Base-by-base conservation (phyloP, 768 basidiomycete species). In the Leccinum aurantiacum region DNA sequence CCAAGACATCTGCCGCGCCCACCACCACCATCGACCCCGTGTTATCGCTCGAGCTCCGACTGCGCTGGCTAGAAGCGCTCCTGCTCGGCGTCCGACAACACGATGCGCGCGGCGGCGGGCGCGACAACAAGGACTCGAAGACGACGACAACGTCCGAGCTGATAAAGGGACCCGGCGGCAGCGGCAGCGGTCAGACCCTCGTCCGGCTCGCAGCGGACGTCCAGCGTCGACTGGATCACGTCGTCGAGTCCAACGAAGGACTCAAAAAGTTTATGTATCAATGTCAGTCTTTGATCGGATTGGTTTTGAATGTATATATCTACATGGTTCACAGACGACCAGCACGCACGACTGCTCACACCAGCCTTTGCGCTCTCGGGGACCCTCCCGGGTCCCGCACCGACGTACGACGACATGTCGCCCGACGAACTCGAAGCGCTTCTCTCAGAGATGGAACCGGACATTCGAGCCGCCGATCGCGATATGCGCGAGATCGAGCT, bases 21-120 rank as follows among this genome's bases (percentile, higher is more conserved):
- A 52, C 65, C 17, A 52, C 65, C 60, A 27, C 69, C 24, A 86
- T 93, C 49, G 83, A 88, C 35, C 87, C 92, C 5, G 73, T 73
- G 0, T 76, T 90, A 14, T 88, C 92, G 3, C 75, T 94, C 11
- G 87, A 93, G 65, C 76, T 94, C 22, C 82, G 92, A 1, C 70
- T 93, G 37, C 79, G 89, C 58, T 91, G 90, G 89, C 77, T 94
- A 2, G 92, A 93, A 69, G 89, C 90, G 17, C 76, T 94, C 54
- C 75, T 93, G 3, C 71, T 85, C 44, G 92, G 91, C 44, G 80
- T 87, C 22, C 82, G 80, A 53, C 80, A 80, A 51, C 79, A 82
- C 46, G 56, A 44, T 17, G 41, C 2, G n/a, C 41, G 44, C 19
- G 6, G n/a, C 10, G 17, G 41, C 9, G 41, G 41, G n/a, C 70